A percentile compares a stretch with the other conserved stretches of the same genome.
phyloP scores from a whole-genome alignment of 495 filamentous ascomycete genomes.

The Saxophila tyrrhenica region DNA sequence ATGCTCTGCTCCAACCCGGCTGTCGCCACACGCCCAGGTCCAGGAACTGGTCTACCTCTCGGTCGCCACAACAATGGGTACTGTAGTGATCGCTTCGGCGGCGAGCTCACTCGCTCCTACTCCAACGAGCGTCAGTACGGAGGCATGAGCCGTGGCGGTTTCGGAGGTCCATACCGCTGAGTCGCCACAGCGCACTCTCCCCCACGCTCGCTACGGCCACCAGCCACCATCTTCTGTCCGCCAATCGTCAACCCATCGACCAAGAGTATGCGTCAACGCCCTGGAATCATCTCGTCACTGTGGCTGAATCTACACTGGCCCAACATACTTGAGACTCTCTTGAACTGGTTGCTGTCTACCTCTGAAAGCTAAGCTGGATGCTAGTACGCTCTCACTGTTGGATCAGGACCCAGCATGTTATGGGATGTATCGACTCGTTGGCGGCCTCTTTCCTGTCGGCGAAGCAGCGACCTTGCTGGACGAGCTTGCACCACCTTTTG shows the following conservation, averaged over 20 bases:
- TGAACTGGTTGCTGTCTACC: conserved; percentile 1
- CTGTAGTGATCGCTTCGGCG: conserved; percentile 26
- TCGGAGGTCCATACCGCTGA: conserved; percentile 13
- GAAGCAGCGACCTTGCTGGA: conserved; percentile 5
- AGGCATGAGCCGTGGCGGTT: conserved; percentile 2
- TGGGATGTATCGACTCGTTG: not conserved
- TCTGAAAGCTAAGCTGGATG: not conserved
- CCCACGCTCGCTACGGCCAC: not conserved
- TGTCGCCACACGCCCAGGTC: conserved; percentile 71
- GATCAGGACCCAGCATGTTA: not conserved
- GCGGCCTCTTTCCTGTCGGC: not conserved
- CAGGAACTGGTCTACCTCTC: conserved; percentile 56
- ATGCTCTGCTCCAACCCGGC: conserved; percentile 98
- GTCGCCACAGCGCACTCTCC: not conserved
- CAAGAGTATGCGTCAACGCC: not conserved
- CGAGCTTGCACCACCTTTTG: conserved; percentile 1
- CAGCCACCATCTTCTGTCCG: not conserved
- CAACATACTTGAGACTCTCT: conserved; percentile 1
- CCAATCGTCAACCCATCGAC: too few species aligned
- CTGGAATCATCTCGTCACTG: not conserved
- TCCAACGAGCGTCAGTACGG: conserved; percentile 15
- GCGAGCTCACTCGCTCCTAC: conserved; percentile 6
- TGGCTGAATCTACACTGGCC: conserved; percentile 1
- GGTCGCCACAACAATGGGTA: conserved; percentile 48
- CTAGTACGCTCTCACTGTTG: not conserved